Evolutionary conservation across 176 grass and related monocot species (phyloP).

Genomic region (Oryza glaberrima): DNA sequence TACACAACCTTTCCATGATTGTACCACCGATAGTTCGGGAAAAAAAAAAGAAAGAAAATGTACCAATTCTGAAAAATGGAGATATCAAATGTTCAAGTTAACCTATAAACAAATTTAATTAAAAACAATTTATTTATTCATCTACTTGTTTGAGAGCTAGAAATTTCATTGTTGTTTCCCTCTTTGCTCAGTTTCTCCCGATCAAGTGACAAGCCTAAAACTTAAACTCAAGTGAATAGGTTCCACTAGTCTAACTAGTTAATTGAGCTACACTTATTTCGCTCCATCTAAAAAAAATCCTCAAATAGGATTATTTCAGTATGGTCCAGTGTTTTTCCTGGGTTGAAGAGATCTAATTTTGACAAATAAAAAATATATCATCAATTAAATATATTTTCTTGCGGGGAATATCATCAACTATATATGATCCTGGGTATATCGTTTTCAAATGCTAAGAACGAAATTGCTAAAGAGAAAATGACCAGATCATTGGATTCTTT

Average conservation of each 20-base stretch:
- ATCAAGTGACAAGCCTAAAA: not conserved
- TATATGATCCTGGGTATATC: not conserved
- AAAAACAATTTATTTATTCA: not conserved
- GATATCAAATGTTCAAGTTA: not conserved
- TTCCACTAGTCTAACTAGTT: too few species aligned
- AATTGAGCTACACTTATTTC: too few species aligned
- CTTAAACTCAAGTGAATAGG: too few species aligned
- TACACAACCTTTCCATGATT: not conserved
- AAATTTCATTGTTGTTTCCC: not conserved
- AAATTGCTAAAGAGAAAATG: not conserved
- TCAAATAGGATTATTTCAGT: not conserved
- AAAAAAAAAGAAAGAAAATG: not conserved
- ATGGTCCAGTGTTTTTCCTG: not conserved
- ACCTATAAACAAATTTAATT: not conserved
- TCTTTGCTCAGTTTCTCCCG: not conserved
- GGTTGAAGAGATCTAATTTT: not conserved
- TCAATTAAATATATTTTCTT: not conserved
- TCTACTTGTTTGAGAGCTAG: not conserved
- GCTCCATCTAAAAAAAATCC: not conserved
- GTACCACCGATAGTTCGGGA: not conserved
- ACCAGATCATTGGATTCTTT: constrained; percentile 32
- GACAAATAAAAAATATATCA: not conserved
- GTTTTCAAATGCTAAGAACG: not conserved
- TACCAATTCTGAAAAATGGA: not conserved
- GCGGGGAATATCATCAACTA: not conserved